Conservation (phyloP, 1,284 basidiomycete genomes). For the Cryptococcus wingfieldii region DNA sequence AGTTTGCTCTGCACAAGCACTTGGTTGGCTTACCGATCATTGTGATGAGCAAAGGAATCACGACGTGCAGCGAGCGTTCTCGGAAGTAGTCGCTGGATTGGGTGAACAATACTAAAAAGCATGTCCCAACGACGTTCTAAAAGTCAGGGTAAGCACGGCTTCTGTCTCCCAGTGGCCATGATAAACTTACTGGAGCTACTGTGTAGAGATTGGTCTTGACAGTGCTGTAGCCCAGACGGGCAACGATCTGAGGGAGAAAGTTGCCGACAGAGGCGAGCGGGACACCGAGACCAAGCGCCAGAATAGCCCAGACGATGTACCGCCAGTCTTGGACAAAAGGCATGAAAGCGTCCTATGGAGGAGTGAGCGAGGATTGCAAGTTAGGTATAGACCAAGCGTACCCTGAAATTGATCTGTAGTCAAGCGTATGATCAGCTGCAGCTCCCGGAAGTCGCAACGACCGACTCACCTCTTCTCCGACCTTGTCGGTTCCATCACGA, state of each 20-base stretch:
- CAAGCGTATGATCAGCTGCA: neutral
- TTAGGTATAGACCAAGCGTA: constrained; percentile 3
- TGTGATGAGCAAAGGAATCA: constrained; percentile 2
- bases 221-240: constrained; percentile 35
- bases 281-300: constrained; percentile 53
- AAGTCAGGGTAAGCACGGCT: neutral
- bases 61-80: constrained; percentile 4
- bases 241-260: constrained; percentile 56
- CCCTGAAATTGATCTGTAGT: constrained; percentile 5
- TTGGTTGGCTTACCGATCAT: constrained; percentile 1
- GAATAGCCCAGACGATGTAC: constrained; percentile 34
- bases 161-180: constrained; percentile 45
- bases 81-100: constrained; percentile 43
- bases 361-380: constrained; percentile 9
- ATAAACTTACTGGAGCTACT: constrained; percentile 39
- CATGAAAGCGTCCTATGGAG: constrained; percentile 50
- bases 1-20: neutral
- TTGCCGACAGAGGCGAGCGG: constrained; percentile 55
- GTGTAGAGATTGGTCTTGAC: constrained; percentile 32
- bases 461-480: constrained; percentile 49
- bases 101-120: constrained; percentile 52
- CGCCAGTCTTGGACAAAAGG: constrained; percentile 54
- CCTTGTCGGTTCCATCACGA: constrained; percentile 53
- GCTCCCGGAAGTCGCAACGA: neutral
- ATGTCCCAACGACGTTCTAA: constrained; percentile 50